These are phyloP conservation scores for Phaeoacremonium minimum DNA, from an alignment of 2,329 filamentous ascomycete species.

Conservation along the genomic window DNA sequence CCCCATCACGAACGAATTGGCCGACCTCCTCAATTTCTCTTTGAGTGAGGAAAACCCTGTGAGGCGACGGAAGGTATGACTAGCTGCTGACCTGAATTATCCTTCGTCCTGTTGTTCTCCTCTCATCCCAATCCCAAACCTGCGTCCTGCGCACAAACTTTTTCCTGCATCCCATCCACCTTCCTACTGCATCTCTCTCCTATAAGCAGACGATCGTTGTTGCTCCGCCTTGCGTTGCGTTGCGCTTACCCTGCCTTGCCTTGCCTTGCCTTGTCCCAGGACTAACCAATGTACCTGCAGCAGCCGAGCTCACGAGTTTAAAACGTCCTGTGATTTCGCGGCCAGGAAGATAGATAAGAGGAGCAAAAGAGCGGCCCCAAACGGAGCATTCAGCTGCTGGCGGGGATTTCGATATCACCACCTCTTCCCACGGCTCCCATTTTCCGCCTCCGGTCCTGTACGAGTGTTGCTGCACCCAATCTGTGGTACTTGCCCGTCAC, in stretches of 20 bases:
- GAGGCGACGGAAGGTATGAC: constrained; percentile 28
- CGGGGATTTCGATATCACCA: constrained; percentile 8
- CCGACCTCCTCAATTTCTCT: constrained; percentile 29
- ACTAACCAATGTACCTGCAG: not conserved
- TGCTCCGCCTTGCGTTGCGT: no score
- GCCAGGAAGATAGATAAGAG: no score
- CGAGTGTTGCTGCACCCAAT: no score
- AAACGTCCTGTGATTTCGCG: no score
- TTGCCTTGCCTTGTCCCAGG: not conserved
- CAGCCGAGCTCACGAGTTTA: not conserved
- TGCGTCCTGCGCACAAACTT: not conserved
- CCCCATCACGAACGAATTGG: constrained; percentile 18
- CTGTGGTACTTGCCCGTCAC: no score
- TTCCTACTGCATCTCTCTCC: no score
- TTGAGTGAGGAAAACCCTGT: constrained; percentile 17
- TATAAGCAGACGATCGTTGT: no score
- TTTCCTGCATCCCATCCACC: no score
- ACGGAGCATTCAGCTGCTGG: no score
- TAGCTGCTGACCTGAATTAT: constrained; percentile 12
- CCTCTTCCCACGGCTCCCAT: constrained; percentile 2
- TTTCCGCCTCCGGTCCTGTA: constrained; percentile 1
- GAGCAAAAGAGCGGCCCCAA: no score
- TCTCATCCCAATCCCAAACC: constrained; percentile 1
- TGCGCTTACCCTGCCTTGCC: no score
- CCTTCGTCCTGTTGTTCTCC: constrained; percentile 7